A percentile compares a stretch with the other conserved stretches of the same genome.
Evolutionary conservation across 2,329 filamentous ascomycete genomes (phyloP).

Genomic region (Colletotrichum tofieldiae): DNA sequence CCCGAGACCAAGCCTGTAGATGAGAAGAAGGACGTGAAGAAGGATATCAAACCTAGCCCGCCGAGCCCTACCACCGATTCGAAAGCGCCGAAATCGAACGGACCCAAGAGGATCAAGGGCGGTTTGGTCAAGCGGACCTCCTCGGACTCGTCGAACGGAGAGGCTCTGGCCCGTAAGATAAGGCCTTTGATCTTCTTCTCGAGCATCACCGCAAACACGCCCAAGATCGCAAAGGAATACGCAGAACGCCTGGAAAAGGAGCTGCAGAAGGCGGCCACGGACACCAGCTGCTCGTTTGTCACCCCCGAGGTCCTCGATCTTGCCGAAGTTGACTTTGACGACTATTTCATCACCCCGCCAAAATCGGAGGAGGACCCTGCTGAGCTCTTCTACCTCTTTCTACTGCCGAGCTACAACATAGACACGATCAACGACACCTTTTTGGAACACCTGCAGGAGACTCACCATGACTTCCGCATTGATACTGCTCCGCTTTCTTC

Average conservation of each 20-base stretch:
- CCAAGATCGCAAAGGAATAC: conserved; percentile 79
- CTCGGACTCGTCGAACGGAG: conserved; percentile 43
- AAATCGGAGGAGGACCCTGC: conserved; percentile 67
- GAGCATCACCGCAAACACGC: conserved; percentile 87
- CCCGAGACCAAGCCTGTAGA: conserved; percentile 35
- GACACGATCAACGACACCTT: conserved; percentile 93
- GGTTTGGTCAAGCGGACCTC: conserved; percentile 48
- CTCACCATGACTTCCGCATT: conserved; percentile 96
- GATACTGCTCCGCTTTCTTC: conserved; percentile 86
- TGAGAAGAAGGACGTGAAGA: conserved; percentile 33
- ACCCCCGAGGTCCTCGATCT: conserved; percentile 81
- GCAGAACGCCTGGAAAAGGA: conserved; percentile 67
- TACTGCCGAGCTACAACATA: conserved; percentile 95
- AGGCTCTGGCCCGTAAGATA: conserved; percentile 63
- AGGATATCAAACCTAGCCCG: conserved; percentile 32
- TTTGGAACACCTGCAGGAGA: conserved; percentile 89
- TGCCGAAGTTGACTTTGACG: conserved; percentile 90
- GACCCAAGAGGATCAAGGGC: conserved; percentile 67
- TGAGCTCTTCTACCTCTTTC: conserved; percentile 85
- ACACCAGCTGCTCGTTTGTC: conserved; percentile 58
- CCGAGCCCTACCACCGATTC: conserved; percentile 45
- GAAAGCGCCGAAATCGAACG: conserved; percentile 54
- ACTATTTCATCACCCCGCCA: conserved; percentile 87
- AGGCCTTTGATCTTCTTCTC: conserved; percentile 91
- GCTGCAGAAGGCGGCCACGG: conserved; percentile 64